Percentiles rank a stretch among this genome's conserved stretches.
These are phyloP conservation scores for Talaromyces borbonicus DNA, from an alignment of 495 filamentous ascomycete species.

Conservation along the genomic window DNA sequence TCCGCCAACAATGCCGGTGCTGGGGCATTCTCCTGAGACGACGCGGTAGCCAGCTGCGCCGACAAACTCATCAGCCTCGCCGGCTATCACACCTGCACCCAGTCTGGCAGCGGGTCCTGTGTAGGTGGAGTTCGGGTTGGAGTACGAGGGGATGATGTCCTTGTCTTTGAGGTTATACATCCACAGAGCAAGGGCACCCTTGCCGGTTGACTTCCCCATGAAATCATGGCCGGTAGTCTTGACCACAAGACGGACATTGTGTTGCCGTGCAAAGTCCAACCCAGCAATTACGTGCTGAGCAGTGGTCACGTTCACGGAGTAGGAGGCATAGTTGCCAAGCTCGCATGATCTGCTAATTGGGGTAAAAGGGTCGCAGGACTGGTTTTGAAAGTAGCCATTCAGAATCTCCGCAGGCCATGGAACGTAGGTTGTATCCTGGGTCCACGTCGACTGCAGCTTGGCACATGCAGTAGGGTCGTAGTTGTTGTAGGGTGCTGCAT, in stretches of 20 bases:
- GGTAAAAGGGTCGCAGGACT: constrained; percentile 46
- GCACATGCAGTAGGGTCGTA: constrained; percentile 25
- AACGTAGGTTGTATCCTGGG: no score
- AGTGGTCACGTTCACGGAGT: constrained; percentile 30
- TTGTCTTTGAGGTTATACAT: constrained; percentile 39
- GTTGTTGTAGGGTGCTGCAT: constrained; percentile 16
- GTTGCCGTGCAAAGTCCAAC: constrained; percentile 37
- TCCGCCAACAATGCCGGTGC: constrained; percentile 38
- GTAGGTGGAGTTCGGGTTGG: constrained; percentile 31
- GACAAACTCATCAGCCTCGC: constrained; percentile 38
- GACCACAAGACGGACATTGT: constrained; percentile 51
- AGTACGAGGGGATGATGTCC: constrained; percentile 18
- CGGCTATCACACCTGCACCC: constrained; percentile 42
- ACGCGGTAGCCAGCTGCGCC: constrained; percentile 13
- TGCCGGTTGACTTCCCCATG: constrained; percentile 45
- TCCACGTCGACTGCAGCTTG: no score
- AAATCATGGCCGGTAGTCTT: constrained; percentile 56
- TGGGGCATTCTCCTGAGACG: constrained; percentile 23
- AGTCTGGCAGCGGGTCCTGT: constrained; percentile 41
- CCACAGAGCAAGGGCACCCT: constrained; percentile 44
- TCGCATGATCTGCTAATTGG: constrained; percentile 39
- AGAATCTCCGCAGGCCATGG: no score
- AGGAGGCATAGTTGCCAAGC: constrained; percentile 47
- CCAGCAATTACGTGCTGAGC: constrained; percentile 19
- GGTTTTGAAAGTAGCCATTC: constrained; percentile 30